phyloP scores from a whole-genome alignment of 129 eudicot genomes.

The Gnaphalium uliginosum region DNA sequence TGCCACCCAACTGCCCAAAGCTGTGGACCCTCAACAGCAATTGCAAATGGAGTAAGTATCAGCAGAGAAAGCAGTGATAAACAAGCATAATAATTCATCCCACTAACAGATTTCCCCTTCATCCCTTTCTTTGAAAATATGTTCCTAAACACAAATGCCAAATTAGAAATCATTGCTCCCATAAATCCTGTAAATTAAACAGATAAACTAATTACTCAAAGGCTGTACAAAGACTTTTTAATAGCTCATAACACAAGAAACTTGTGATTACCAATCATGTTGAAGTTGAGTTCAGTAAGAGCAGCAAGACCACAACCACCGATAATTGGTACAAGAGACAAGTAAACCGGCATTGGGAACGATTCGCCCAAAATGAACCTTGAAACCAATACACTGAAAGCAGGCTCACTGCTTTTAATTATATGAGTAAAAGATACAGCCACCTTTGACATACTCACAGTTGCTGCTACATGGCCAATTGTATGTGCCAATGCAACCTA shows the following conservation, averaged over 20 bases:
- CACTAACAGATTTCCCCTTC: conserved; percentile 84
- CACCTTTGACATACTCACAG: conserved; percentile 82
- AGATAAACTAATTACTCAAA: conserved; percentile 21
- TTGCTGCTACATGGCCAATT: conserved; percentile 81
- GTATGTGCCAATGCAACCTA: conserved; percentile 88
- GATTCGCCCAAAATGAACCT: conserved; percentile 67
- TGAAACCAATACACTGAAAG: conserved; percentile 76
- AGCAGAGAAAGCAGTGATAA: conserved; percentile 65
- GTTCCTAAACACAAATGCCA: conserved; percentile 75
- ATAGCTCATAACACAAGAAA: conserved; percentile 25
- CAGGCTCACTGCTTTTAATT: conserved; percentile 76
- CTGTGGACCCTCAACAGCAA: conserved; percentile 80
- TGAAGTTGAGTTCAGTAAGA: conserved; percentile 67
- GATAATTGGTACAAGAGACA: conserved; percentile 63
- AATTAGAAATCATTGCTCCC: conserved; percentile 83
- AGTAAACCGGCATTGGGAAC: conserved; percentile 61
- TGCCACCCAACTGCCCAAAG: conserved; percentile 80
- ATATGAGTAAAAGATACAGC: conserved; percentile 78
- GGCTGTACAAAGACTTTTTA: not conserved
- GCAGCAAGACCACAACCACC: conserved; percentile 81
- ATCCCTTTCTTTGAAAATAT: conserved; percentile 71
- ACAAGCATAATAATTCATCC: conserved; percentile 85
- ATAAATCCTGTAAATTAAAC: conserved; percentile 51
- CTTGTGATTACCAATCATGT: conserved; percentile 63
- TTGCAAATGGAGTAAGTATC: conserved; percentile 74